phyloP scores from a whole-genome alignment of 495 filamentous ascomycete species.

The Lasiosphaeria miniovina region DNA sequence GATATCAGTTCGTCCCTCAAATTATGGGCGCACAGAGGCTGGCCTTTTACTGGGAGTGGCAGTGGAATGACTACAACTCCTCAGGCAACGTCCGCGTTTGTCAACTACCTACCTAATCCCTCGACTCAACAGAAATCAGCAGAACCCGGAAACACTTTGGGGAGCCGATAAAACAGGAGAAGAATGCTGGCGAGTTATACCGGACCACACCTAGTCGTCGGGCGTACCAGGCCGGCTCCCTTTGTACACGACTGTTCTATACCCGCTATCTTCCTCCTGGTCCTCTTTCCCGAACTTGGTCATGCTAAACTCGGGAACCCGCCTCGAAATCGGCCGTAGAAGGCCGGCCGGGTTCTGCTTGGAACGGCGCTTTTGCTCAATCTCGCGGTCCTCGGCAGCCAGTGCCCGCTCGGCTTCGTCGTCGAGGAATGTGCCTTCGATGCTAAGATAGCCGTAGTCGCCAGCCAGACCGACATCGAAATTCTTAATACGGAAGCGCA shows the following conservation, averaged over 20 bases:
- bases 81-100: neutral
- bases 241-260: constrained; percentile 30
- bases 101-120: neutral
- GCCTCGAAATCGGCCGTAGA: constrained; percentile 34
- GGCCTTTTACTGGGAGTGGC: too few relatives aligned
- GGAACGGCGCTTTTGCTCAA: constrained; percentile 28
- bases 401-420: constrained; percentile 41
- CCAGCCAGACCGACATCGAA: constrained; percentile 49
- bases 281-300: constrained; percentile 45
- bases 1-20: too few relatives aligned
- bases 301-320: constrained; percentile 46
- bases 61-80: too few relatives aligned
- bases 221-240: constrained; percentile 34
- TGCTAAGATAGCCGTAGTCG: constrained; percentile 46
- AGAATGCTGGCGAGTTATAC: constrained; percentile 22
- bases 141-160: constrained; percentile 9
- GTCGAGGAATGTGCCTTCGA: constrained; percentile 47
- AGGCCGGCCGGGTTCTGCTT: constrained; percentile 31
- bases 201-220: constrained; percentile 37
- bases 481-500: constrained; percentile 49
- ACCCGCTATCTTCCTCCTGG: constrained; percentile 32
- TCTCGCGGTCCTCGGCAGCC: constrained; percentile 35
- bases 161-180: constrained; percentile 17
- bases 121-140: neutral
- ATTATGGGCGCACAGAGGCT: too few relatives aligned